Evolutionary conservation across 2,329 filamentous ascomycete species (phyloP).

Genomic region (Rutstroemia sp.): DNA sequence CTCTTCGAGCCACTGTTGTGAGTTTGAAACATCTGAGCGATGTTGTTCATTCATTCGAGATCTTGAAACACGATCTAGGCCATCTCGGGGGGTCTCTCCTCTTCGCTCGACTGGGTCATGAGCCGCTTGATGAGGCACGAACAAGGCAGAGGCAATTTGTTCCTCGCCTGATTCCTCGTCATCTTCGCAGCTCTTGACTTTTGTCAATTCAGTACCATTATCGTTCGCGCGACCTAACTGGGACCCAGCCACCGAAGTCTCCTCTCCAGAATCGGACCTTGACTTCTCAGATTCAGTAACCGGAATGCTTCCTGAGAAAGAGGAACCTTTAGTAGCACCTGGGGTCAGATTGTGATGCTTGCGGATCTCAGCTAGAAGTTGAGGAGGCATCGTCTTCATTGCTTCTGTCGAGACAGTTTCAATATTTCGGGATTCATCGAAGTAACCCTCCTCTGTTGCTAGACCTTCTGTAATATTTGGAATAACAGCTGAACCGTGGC

Average conservation of each 20-base stretch:
- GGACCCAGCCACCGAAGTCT: background rate
- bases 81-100: slow-evolving; percentile 9
- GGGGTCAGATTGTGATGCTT: slow-evolving; percentile 28
- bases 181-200: slow-evolving; percentile 30
- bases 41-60: slow-evolving; percentile 9
- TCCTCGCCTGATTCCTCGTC: slow-evolving; percentile 65
- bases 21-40: slow-evolving; percentile 22
- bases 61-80: slow-evolving; percentile 8
- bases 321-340: slow-evolving; percentile 24
- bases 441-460: slow-evolving; percentile 23
- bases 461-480: slow-evolving; percentile 17
- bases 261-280: slow-evolving; percentile 10
- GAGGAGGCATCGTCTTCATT: slow-evolving; percentile 22
- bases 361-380: slow-evolving; percentile 27
- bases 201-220: slow-evolving; percentile 32
- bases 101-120: slow-evolving; percentile 35
- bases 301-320: slow-evolving; percentile 29
- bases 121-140: slow-evolving; percentile 64
- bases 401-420: slow-evolving; percentile 18
- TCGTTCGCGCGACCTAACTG: slow-evolving; percentile 24
- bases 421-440: slow-evolving; percentile 15
- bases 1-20: slow-evolving; percentile 29
- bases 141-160: slow-evolving; percentile 80
- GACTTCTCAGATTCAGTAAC: slow-evolving; percentile 23
- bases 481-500: background rate